phyloP scores from a whole-genome alignment of 257 asterid genomes.

The Gynochthodes officinalis region DNA sequence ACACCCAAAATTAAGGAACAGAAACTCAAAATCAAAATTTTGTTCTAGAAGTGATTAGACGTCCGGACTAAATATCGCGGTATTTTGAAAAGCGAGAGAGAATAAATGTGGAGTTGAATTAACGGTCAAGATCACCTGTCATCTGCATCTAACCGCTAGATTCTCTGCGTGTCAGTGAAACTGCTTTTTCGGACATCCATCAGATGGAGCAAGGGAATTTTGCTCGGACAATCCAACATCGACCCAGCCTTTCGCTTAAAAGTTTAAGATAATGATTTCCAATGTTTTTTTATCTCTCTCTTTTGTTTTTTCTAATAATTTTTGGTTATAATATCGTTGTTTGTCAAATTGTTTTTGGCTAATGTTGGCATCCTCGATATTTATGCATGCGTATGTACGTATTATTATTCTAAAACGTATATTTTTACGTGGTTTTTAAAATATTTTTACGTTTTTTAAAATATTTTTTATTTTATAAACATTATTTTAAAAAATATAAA shows the following conservation, averaged over 20 bases:
- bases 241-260: constrained; percentile 9
- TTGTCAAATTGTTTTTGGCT: neutral
- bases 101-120: constrained; percentile 13
- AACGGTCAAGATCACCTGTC: constrained; percentile 27
- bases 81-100: constrained; percentile 3
- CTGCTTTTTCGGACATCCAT: constrained; percentile 21
- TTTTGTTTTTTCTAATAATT: neutral
- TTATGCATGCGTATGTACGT: too few species aligned
- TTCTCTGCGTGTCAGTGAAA: constrained; percentile 26
- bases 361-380: too few species aligned
- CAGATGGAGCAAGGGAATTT: constrained; percentile 20
- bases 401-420: too few species aligned
- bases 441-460: too few species aligned
- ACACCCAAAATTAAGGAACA: too few species aligned
- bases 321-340: neutral
- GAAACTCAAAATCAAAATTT: too few species aligned
- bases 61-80: neutral
- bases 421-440: too few species aligned
- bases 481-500: too few species aligned
- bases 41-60: too few species aligned
- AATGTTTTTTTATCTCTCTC: neutral
- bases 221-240: constrained; percentile 16
- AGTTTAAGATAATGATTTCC: neutral
- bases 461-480: too few species aligned
- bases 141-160: constrained; percentile 26